Conservation (phyloP, 2,329 filamentous ascomycete species). For the Monascus ruber region DNA sequence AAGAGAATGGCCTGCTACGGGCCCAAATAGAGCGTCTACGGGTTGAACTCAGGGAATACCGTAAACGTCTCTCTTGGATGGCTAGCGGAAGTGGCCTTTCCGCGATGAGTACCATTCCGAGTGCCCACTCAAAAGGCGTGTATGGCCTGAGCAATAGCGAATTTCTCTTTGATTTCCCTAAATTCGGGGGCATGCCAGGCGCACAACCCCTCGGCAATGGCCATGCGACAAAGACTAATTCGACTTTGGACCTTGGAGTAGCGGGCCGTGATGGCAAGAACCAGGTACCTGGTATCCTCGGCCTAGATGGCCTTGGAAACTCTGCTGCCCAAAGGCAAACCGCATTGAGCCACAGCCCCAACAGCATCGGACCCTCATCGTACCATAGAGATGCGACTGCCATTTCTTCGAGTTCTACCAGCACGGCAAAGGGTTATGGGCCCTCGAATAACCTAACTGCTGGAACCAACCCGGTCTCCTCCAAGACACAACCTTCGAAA, state of each 20-base stretch:
- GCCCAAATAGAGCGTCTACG: conserved; percentile 84
- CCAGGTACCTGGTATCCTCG: conserved; percentile 20
- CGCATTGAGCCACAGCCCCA: background rate
- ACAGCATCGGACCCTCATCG: conserved; percentile 2
- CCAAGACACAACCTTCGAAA: conserved; percentile 9
- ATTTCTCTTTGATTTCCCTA: conserved; percentile 94
- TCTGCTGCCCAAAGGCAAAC: conserved; percentile 2
- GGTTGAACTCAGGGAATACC: conserved; percentile 76
- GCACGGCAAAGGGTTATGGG: background rate
- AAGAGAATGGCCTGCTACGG: conserved; percentile 74
- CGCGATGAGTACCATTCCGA: conserved; percentile 38
- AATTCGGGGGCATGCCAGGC: conserved; percentile 65
- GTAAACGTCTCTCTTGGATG: conserved; percentile 65
- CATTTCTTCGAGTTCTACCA: conserved; percentile 5
- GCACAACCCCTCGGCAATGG: conserved; percentile 42
- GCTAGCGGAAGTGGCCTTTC: conserved; percentile 36
- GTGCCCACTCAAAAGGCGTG: conserved; percentile 35
- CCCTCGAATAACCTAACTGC: conserved; percentile 1
- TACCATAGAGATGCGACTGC: too few species aligned
- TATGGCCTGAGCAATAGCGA: conserved; percentile 59
- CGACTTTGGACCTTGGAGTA: conserved; percentile 19
- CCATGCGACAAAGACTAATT: conserved; percentile 20
- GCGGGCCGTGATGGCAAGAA: conserved; percentile 7
- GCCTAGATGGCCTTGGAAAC: conserved; percentile 12
- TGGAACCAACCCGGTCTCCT: conserved; percentile 8